These are phyloP conservation scores for Polyporus tsugae DNA, from an alignment of 1,284 basidiomycete genomes.

Conservation along the genomic window DNA sequence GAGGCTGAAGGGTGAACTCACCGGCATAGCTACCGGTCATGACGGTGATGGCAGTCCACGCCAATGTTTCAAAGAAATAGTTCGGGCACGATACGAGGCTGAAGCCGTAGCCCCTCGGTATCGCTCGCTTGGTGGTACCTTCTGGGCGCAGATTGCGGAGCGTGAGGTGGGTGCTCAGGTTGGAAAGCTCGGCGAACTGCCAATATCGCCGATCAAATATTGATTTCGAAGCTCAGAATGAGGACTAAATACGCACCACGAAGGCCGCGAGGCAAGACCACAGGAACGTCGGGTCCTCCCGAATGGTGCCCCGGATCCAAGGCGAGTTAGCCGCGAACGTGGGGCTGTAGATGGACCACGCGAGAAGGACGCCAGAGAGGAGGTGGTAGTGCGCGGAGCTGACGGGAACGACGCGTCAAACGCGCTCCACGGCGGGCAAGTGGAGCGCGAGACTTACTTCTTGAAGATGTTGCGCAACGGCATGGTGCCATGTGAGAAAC, in stretches of 20 bases:
- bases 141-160: constrained; percentile 85
- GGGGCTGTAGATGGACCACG: constrained; percentile 84
- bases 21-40: constrained; percentile 86
- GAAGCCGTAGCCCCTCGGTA: constrained; percentile 92
- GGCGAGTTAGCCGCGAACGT: constrained; percentile 67
- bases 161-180: constrained; percentile 85
- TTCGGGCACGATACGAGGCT: constrained; percentile 89
- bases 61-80: constrained; percentile 92
- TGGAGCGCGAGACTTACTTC: constrained; percentile 66
- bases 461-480: constrained; percentile 89
- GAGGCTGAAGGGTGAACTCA: constrained; percentile 47
- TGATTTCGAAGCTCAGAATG: constrained; percentile 9
- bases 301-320: constrained; percentile 72
- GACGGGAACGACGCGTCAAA: constrained; percentile 25
- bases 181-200: constrained; percentile 89
- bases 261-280: constrained; percentile 74
- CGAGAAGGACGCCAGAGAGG: constrained; percentile 81
- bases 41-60: constrained; percentile 77
- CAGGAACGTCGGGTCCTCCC: constrained; percentile 76
- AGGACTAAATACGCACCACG: constrained; percentile 62
- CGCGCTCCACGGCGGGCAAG: constrained; percentile 4
- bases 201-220: not conserved
- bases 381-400: constrained; percentile 92
- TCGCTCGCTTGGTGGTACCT: constrained; percentile 82
- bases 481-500: constrained; percentile 96